These are phyloP conservation scores for Athelia sp. DNA, from an alignment of 1,284 basidiomycete species.

Conservation along the genomic window DNA sequence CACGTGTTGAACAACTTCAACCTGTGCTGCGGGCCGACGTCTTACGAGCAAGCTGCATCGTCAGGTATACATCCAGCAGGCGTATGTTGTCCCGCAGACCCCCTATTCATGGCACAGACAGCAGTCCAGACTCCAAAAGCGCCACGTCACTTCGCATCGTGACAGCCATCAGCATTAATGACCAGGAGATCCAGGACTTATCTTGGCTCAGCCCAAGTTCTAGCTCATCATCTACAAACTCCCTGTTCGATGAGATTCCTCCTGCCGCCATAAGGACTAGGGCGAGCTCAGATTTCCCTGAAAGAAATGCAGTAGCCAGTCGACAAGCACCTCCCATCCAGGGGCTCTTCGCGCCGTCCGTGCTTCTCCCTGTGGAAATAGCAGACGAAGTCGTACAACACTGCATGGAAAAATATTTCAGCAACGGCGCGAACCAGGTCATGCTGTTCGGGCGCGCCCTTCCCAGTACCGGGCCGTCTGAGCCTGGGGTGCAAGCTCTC, in stretches of 20 bases:
- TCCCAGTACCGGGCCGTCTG: slow-evolving; percentile 8
- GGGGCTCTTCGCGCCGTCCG: slow-evolving; percentile 53
- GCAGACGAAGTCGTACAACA: slow-evolving; percentile 43
- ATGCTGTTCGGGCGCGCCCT: slow-evolving; percentile 68
- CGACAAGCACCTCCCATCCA: slow-evolving; percentile 48
- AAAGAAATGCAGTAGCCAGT: slow-evolving; percentile 9
- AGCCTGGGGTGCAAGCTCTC: slow-evolving; percentile 14
- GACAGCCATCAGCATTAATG: background rate
- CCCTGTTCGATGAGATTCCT: slow-evolving; percentile 35
- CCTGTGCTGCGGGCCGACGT: no score
- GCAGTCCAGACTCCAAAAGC: no score
- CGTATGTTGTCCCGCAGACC: no score
- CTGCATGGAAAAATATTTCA: slow-evolving; percentile 59
- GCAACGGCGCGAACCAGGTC: slow-evolving; percentile 54
- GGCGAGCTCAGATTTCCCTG: background rate
- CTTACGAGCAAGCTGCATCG: no score
- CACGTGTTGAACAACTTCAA: no score
- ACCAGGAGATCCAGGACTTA: background rate
- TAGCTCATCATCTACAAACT: slow-evolving; percentile 28
- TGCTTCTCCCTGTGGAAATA: slow-evolving; percentile 44
- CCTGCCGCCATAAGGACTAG: slow-evolving; percentile 5
- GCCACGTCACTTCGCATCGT: background rate
- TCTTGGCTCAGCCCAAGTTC: background rate
- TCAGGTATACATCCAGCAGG: no score
- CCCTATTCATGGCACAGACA: no score